These are phyloP conservation scores for Colletotrichum aenigma DNA, from an alignment of 2,329 filamentous ascomycete species.

Conservation along the genomic window DNA sequence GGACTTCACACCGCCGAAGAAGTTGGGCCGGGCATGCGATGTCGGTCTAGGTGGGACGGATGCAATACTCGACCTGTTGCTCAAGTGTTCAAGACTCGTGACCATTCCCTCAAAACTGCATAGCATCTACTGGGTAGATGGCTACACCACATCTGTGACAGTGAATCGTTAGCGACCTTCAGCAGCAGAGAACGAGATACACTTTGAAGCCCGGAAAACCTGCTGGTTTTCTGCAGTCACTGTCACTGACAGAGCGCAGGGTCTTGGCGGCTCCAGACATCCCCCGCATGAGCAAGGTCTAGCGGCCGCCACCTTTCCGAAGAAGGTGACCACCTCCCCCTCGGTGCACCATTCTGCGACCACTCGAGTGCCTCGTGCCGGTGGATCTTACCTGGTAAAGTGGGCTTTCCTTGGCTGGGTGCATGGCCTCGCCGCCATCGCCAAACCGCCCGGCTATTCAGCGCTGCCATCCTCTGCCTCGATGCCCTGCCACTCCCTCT, in stretches of 20 bases:
- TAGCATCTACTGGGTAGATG: not conserved
- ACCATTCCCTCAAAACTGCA: not conserved
- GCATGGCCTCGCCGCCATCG: slow-evolving; percentile 7
- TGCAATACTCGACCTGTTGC: not conserved
- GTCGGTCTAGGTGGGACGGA: not conserved
- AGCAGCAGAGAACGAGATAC: not conserved
- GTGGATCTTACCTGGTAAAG: slow-evolving; percentile 14
- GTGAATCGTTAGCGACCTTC: not conserved
- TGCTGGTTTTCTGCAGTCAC: not conserved
- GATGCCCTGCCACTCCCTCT: not conserved
- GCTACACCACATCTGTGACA: not conserved
- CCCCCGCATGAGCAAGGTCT: slow-evolving; percentile 12
- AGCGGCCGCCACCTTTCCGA: not conserved
- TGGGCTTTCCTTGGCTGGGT: slow-evolving; percentile 3
- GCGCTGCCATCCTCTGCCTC: not conserved
- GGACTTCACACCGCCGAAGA: not conserved
- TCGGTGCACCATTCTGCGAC: slow-evolving; percentile 14
- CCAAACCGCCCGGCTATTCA: not conserved
- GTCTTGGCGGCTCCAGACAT: slow-evolving; percentile 10
- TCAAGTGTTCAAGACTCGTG: not conserved
- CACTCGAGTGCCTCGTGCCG: slow-evolving; percentile 16
- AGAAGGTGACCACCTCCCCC: not conserved
- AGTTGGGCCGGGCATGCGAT: not conserved
- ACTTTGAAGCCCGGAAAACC: not conserved
- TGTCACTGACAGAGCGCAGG: slow-evolving; percentile 4